Base-by-base conservation (phyloP, 257 asterid species). In the Ballota nigra region DNA sequence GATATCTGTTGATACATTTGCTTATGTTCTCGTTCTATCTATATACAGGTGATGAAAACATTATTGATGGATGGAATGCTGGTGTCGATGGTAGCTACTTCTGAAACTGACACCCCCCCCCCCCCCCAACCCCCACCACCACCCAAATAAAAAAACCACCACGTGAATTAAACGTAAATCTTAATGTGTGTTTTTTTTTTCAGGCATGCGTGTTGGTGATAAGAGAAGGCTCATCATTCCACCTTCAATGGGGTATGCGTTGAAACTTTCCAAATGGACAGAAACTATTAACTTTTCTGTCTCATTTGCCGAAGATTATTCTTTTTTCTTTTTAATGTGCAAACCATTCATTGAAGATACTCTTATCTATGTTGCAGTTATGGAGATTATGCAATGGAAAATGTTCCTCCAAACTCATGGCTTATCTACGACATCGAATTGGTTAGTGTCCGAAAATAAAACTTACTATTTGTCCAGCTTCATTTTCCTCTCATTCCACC, bases 151-250 rank as follows among this genome's bases (percentile, higher is more conserved):
- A 16, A 49, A 49, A 6, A 5, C 23, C 29, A 20, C 61, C 62
- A 4, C 16, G n/a, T 19, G 5, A 18, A 49, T 47, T 20, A 15
- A 38, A 65, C 75, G 55, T 5, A 40, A 16, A 49, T 49, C 34
- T 15, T 53, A 11, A 63, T 51, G 10, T 74, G 43, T 75, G 67
- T 59, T 66, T 31, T 4, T 28, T 58, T 81, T 43, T 53, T 57
- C 81, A 92, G 97, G 98, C 68, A 93, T 93, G 98, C 86, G 57
- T 19, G 91, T 87, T 68, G 98, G 97, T 73, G 98, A 79, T 64
- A 89, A 86, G 82, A 89, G 98, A 83, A 87, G 92, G 79, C 85
- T 93, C 45, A 34, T 71, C 22, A 52, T 93, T 76, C 97, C 98
- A 51, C 98, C 97, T 75, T 80, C 92, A 13, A 36, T 86, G 92